Evolutionary conservation across 805 yeast species (phyloP), one percentile per base, ranked within the genome.

Genomic region (Zygotorulaspora chibaensis): DNA sequence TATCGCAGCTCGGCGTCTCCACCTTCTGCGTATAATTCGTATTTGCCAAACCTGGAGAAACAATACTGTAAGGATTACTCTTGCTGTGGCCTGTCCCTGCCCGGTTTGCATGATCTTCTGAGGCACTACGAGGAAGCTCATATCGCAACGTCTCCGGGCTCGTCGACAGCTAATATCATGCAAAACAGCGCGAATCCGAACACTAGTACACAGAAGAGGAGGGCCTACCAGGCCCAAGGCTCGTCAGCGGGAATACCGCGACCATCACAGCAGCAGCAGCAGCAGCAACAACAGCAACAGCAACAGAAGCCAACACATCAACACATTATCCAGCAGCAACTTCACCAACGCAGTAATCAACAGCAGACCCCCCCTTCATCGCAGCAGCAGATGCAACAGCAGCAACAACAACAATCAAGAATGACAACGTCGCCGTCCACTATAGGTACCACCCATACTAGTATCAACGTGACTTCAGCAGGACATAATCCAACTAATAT

Each of bases 121-220:
- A 80, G 93, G 57, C 99, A 93, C 66, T 93, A 93, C 65, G 99
- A 93, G 64, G 98, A 93, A 67, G 88, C 93, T 38, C 99, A 93
- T 68, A 90, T 93, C 47, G 66, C 79, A 4, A 74, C 80, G 23
- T 71, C 78, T 20, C 79, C 82, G n/a, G 78, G 79, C 5, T 43
- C 54, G 15, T 26, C 44, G 16, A 43, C 48, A 23, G 35, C 48
- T 25, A 35, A 51, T 29, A 37, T 48, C 18, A 40, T 42, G 28
- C 33, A 51, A 13, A 36, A 40, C 27, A 43, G 33, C 26, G 30
- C 54, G 18, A 18, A 46, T 17, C 15, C 43, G 25, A 36, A 30
- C 18, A 15, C 41, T 13, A 40, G 40, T 31, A 40, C 44, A 15
- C 44, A 25, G 45, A 45, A 40, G 33, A 37, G 45, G 43, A 40